Percentiles rank a stretch among this genome's conserved stretches.
phyloP scores from a whole-genome alignment of 1,139 yeast genomes.

The Suhomyces ambrosiae region DNA sequence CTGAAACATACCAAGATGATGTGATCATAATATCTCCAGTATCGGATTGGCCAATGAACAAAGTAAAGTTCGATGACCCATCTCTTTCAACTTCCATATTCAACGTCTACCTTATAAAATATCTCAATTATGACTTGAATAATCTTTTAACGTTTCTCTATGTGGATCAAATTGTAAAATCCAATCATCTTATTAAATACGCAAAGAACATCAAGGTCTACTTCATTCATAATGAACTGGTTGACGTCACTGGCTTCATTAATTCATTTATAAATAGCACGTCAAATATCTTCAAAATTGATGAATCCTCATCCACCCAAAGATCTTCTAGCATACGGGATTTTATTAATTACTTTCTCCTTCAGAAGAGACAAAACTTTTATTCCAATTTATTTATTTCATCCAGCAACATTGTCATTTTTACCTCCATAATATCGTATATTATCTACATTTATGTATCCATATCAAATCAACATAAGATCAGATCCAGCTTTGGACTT shows the following conservation, averaged over 20 bases:
- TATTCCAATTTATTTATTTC: constrained; percentile 14
- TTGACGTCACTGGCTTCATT: constrained; percentile 6
- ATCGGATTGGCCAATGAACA: constrained; percentile 20
- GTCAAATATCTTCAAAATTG: constrained; percentile 9
- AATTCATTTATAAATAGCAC: constrained; percentile 5
- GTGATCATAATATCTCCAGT: constrained; percentile 26
- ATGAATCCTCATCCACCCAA: constrained; percentile 12
- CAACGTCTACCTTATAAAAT: constrained; percentile 24
- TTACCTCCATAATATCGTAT: constrained; percentile 16
- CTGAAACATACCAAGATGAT: background rate
- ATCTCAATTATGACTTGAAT: constrained; percentile 29
- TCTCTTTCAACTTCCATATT: constrained; percentile 5
- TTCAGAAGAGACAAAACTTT: constrained; percentile 18
- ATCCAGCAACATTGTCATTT: constrained; percentile 14
- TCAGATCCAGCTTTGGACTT: constrained; percentile 63
- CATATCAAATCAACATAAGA: constrained; percentile 53
- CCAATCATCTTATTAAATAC: constrained; percentile 52
- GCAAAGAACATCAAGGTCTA: constrained; percentile 47
- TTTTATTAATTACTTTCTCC: constrained; percentile 26
- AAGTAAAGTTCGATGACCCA: constrained; percentile 9
- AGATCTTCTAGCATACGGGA: constrained; percentile 21
- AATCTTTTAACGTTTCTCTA: constrained; percentile 25
- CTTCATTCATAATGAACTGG: constrained; percentile 22
- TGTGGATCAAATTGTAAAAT: constrained; percentile 45
- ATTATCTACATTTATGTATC: constrained; percentile 41